Evolutionary conservation across 2,329 filamentous ascomycete species (phyloP), one percentile per base, ranked within the genome.

Genomic region (Microsporum audouinii): DNA sequence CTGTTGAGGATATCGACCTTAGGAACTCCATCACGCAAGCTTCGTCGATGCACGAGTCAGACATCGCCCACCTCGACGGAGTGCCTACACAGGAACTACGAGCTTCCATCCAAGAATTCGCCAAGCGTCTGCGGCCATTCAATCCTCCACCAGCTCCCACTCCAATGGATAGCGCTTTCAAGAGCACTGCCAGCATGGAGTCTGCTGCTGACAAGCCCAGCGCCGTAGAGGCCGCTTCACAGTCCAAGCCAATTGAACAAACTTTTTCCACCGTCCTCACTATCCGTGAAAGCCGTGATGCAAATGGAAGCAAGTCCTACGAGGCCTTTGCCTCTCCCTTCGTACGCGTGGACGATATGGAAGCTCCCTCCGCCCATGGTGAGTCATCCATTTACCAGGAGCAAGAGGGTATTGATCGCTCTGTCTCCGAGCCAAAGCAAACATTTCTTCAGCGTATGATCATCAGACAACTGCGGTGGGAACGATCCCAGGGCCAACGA

Each of bases 121-220:
- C 84, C 17, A 85, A 83, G 67, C 82, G 84, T 63, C 88, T 92
- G 69, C 77, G 86, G 55, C 91, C 91, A 5, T 97, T 95, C 78
- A 82, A 85, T 60, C 88, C 89, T 27, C 94, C 92, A n/a, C 89
- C 91, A 23, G 77, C 86, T 49, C 94, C 92, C 0, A 77, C 84
- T 63, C 83, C 88, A 0, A 77, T 84, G 65, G 73, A 76, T 65
- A 71, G 75, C 47, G 68, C 72, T 62, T 71, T 76, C 63, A 68
- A 72, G 29, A 64, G 67, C 39, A 68, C 70, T 39, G 31, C 14
- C n/a, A 63, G 65, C n/a, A 63, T 70, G 57, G 70, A 72, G 56
- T 45, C 36, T 14, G 61, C 51, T 2, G 68, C 73, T 34, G 76
- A 80, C 61, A 73, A 75, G 60, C 41, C 55, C 51, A 70, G 74